Base-by-base conservation (phyloP, 371 early-diverging fungal genomes). In the Hamiltosporidium tvaerminnensis region DNA sequence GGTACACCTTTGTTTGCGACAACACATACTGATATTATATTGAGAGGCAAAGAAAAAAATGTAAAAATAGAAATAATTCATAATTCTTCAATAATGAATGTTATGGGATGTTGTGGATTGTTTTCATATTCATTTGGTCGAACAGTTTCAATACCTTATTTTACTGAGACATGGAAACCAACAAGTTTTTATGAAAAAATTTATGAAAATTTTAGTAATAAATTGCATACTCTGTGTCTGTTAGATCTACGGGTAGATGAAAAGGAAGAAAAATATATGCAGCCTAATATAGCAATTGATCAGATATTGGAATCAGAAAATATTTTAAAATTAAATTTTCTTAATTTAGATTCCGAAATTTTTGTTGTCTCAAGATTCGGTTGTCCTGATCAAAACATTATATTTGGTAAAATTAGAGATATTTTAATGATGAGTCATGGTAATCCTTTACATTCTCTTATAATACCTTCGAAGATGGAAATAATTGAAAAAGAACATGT, bases 201-300 rank as follows among this genome's bases (percentile, higher is more conserved):
- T 75, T 82, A 84, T 69, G 83, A 82, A 63, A 98, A 98, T 77
- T 75, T 83, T 34, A 73, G 78, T 49, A 76, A 83, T 57, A 88
- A 87, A 12, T 75, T 96, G 64, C 99, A 98, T 68, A 96, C 99
- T 0, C 82, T 98, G 52, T 92, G 92, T 72, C 80, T 98, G 59
- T 80, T 91, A 57, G 96, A 98, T 79, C 95, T 98, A 80, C 95
- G 92, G 78, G 93, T 96, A 49, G 90, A 91, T 78, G 93, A 95
- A 80, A 82, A 88, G 57, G 88, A 88, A 23, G 82, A 90, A 48
- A 83, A 82, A 76, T 98, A 84, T 82, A 98, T 98, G 99, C 88
- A 89, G 7, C 85, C 90, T 56, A 89, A 89, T 77, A 85, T 84
- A 69, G 92, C 92, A 31, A 82, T 89, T 12, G 83, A 86, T 62